Evolutionary conservation across 306 rosid genomes (phyloP), one percentile per base, ranked within the genome.

Genomic region (Casuarina glauca): DNA sequence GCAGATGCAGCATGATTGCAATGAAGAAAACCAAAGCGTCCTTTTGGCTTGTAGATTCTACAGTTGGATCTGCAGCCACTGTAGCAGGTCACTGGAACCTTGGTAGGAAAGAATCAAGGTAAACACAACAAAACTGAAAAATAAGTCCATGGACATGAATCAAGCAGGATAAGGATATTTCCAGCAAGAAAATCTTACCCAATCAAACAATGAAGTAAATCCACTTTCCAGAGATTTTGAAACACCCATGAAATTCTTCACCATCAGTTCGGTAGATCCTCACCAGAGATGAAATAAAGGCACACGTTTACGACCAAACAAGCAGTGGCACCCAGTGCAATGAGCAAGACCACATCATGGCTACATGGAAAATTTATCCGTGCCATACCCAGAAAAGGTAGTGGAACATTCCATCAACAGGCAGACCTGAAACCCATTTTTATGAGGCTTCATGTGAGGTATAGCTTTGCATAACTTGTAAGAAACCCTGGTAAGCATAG

Each of bases 341-440:
- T 96, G 58, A 96, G 96, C 78, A 96, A 73, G 84, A 93, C 76
- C 98, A 85, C 8, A 86, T 82, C 70, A 80, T 70, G 41, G 97
- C 93, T 3, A 96, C 91, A 26, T 87, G 54, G 17, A 88, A 81
- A 96, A 93, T 5, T 93, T 93, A 73, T 97, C 85, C 0, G 98
- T 93, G 72, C 87, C 84, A 83, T 95, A 90, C 61, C 99, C 97
- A 15, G 98, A 96, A 15, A 96, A 91, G 78, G 88, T 87, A 63
- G 93, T 77, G 85, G 84, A 91, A 84, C 99, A 96, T 73, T 90
- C 93, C 9, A 98, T 96, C 86, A 96, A 88, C 93, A 96, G 84
- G 93, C 91, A 93, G 81, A 93, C 99, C 53, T 97, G 92, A 70
- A 96, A 96, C 46, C 99, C 99, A 52, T 93, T 93, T 76, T 96